A percentile compares a stretch with the other conserved stretches of the same genome.
phyloP scores from a whole-genome alignment of 2,329 filamentous ascomycete genomes.

The Aureobasidium sp. region DNA sequence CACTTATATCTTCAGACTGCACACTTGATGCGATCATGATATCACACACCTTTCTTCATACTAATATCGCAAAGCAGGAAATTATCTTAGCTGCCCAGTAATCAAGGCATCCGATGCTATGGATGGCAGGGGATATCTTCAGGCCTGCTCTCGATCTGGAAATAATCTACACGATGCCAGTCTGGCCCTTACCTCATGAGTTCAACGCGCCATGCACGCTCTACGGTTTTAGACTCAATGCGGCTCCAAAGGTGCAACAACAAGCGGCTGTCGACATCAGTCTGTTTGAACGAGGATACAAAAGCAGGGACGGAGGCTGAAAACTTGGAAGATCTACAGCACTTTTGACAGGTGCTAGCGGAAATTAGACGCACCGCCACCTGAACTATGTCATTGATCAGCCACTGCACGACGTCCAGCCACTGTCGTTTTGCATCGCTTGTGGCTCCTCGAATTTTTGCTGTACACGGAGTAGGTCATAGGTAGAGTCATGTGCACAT shows the following conservation, averaged over 20 bases:
- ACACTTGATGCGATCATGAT: background rate
- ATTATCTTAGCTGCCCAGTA: slow-evolving; percentile 1
- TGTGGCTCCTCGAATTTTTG: background rate
- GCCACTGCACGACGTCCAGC: background rate
- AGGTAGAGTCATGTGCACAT: background rate
- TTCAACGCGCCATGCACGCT: background rate
- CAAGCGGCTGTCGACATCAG: slow-evolving; percentile 1
- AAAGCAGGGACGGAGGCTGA: background rate
- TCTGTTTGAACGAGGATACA: background rate
- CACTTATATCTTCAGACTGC: slow-evolving; percentile 5
- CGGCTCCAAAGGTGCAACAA: background rate
- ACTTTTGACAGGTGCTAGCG: slow-evolving; percentile 8
- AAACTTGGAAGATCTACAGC: slow-evolving; percentile 14
- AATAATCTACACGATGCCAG: background rate
- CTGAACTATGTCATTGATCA: slow-evolving; percentile 4
- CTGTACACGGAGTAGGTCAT: background rate
- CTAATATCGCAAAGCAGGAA: slow-evolving; percentile 2
- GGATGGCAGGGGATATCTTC: background rate
- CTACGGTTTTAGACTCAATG: background rate
- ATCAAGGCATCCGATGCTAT: slow-evolving; percentile 6
- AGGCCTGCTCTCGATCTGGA: background rate
- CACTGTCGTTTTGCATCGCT: background rate
- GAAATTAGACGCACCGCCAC: slow-evolving; percentile 1
- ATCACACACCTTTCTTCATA: background rate
- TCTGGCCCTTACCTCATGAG: background rate